A percentile compares a stretch with the other conserved stretches of the same genome.
These are phyloP conservation scores for Ophiognomonia clavigignenti-juglandacearum DNA, from an alignment of 2,329 filamentous ascomycete genomes.

Conservation along the genomic window DNA sequence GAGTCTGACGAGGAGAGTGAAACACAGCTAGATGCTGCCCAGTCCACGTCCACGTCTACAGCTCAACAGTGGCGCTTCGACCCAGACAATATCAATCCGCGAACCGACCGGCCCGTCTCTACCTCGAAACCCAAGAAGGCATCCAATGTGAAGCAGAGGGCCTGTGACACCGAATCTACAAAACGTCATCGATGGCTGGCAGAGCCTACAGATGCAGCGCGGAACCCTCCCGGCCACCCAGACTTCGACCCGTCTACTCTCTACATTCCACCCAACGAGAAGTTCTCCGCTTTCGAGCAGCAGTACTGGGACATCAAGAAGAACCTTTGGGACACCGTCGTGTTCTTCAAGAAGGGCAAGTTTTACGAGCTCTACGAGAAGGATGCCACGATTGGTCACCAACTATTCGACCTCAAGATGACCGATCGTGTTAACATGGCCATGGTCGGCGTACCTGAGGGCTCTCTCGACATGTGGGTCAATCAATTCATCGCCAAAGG, in stretches of 20 bases:
- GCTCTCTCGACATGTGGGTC: constrained; percentile 93
- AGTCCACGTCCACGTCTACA: constrained; percentile 62
- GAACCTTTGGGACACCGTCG: constrained; percentile 94
- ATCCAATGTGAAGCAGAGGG: constrained; percentile 55
- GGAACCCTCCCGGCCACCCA: constrained; percentile 69
- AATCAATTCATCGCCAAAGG: constrained; percentile 98
- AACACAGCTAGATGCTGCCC: constrained; percentile 42
- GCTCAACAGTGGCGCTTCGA: constrained; percentile 76
- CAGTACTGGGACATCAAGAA: constrained; percentile 99
- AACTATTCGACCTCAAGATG: constrained; percentile 94
- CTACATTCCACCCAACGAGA: constrained; percentile 78
- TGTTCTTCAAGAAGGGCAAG: constrained; percentile 99
- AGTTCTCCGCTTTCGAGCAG: constrained; percentile 92
- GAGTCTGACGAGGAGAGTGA: constrained; percentile 50
- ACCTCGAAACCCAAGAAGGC: constrained; percentile 22
- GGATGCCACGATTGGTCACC: constrained; percentile 92
- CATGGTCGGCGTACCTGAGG: constrained; percentile 97
- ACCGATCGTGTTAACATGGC: constrained; percentile 99
- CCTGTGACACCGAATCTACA: constrained; percentile 76
- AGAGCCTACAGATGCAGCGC: constrained; percentile 77
- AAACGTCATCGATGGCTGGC: constrained; percentile 88
- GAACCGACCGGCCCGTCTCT: constrained; percentile 20
- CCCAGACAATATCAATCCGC: constrained; percentile 38
- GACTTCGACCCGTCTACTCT: constrained; percentile 90
- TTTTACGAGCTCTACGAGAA: constrained; percentile 99